Conservation (phyloP, 306 rosid genomes). For the Casuarina equisetifolia region DNA sequence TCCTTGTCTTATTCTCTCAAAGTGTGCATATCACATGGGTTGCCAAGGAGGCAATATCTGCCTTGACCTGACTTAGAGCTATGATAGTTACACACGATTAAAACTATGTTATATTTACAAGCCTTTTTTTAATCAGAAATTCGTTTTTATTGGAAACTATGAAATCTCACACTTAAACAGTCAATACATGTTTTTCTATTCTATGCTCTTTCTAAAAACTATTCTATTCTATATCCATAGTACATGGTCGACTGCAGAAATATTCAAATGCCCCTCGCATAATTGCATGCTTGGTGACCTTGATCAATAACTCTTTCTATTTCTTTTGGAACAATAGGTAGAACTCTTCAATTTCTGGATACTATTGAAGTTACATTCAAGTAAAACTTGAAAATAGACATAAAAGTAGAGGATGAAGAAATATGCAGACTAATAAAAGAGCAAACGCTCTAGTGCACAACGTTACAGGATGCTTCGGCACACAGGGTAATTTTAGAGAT, state of each 20-base stretch:
- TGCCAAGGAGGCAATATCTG: neutral
- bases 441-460: neutral
- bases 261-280: neutral
- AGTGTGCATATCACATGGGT: neutral
- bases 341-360: neutral
- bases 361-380: slow-evolving; percentile 1
- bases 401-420: neutral
- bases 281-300: neutral
- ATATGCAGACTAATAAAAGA: neutral
- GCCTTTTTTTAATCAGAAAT: neutral
- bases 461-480: neutral
- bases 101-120: neutral
- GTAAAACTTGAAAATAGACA: slow-evolving; percentile 1
- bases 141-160: no score
- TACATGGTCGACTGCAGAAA: neutral
- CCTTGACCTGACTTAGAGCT: neutral
- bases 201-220: neutral
- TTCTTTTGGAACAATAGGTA: neutral
- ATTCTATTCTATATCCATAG: neutral
- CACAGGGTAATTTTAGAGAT: no score
- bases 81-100: neutral
- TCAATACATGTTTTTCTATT: neutral
- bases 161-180: no score
- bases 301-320: neutral
- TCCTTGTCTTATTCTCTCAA: slow-evolving; percentile 3